phyloP scores from a whole-genome alignment of 2,329 filamentous ascomycete genomes.

The Aspergillus sp. region DNA sequence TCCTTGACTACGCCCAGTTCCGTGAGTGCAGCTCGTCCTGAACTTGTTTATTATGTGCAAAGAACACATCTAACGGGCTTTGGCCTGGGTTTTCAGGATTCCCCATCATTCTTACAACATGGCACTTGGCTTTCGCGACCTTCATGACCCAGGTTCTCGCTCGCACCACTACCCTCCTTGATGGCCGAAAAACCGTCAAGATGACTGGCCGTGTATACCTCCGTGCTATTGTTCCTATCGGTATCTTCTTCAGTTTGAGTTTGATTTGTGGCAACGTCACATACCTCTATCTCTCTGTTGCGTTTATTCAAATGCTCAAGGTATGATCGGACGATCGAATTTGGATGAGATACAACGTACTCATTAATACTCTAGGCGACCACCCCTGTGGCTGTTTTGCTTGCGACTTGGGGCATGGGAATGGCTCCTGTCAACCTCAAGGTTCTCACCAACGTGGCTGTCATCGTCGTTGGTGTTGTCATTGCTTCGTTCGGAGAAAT shows the following conservation, averaged over 20 bases:
- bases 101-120: conserved; percentile 78
- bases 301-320: conserved; percentile 99
- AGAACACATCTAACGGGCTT: conserved; percentile 1
- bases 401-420: conserved; percentile 85
- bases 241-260: conserved; percentile 91
- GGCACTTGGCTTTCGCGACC: conserved; percentile 91
- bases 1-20: conserved; percentile 82
- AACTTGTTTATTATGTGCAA: neutral
- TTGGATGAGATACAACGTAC: neutral
- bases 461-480: conserved; percentile 92
- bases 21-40: conserved; percentile 52
- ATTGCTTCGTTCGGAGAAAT: conserved; percentile 96
- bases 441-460: conserved; percentile 87
- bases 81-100: conserved; percentile 36
- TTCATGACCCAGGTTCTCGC: conserved; percentile 92
- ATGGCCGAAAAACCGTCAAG: conserved; percentile 92
- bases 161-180: conserved; percentile 82
- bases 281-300: conserved; percentile 89
- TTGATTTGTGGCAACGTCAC: conserved; percentile 95
- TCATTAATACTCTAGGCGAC: conserved; percentile 65
- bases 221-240: conserved; percentile 89
- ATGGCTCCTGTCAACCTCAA: conserved; percentile 80
- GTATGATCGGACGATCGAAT: conserved; percentile 46
- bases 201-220: conserved; percentile 95
- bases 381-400: conserved; percentile 86